Base-by-base conservation (phyloP, 176 grass and related monocot genomes). In the Avena eriantha region DNA sequence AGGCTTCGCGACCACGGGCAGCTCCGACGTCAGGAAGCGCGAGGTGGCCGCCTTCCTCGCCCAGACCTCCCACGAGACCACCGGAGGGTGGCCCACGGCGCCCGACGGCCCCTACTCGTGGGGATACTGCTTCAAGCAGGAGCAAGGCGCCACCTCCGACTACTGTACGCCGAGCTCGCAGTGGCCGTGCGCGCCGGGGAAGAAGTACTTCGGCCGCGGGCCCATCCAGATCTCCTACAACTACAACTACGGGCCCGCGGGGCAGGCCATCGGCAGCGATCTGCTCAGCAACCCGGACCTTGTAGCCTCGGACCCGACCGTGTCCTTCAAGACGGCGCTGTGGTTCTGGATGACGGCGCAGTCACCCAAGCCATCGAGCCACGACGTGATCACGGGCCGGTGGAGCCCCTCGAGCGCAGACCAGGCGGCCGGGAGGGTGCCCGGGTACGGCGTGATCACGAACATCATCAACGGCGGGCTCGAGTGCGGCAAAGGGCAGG, bases 51-150 rank as follows among this genome's bases (percentile, higher is more conserved):
- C 93, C 9, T 95, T 95, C 88, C 77, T 92, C 68, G 90, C 36
- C 2, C 86, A 90, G 69, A 92, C 93, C 26, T 92, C 93, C n/a
- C 93, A 94, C 80, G 87, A 90, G 87, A 94, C 87, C 34, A 89
- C 90, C 79, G 93, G 93, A 61, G 86, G 90, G 53, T 88, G 90
- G 93, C 0, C 67, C 0, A 26, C 23, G 0, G 87, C 89, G 49
- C 69, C 87, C 2, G 92, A 91, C 61, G 89, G 87, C 0, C 80
- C 64, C 11, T 85, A 87, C 41, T 11, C 84, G 2, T 87, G 84
- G 87, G 89, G 92, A 12, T 94, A 91, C 80, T 89, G 84, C 59
- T 82, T 45, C 43, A 70, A 87, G 21, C 43, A 83, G 69, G 84
- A 91, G 82, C 22, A n/a, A 2, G 70, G 23, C 71, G 26, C 53